These are phyloP conservation scores for Elymus sibiricus DNA, from an alignment of 176 grass and related monocot species.

Conservation along the genomic window DNA sequence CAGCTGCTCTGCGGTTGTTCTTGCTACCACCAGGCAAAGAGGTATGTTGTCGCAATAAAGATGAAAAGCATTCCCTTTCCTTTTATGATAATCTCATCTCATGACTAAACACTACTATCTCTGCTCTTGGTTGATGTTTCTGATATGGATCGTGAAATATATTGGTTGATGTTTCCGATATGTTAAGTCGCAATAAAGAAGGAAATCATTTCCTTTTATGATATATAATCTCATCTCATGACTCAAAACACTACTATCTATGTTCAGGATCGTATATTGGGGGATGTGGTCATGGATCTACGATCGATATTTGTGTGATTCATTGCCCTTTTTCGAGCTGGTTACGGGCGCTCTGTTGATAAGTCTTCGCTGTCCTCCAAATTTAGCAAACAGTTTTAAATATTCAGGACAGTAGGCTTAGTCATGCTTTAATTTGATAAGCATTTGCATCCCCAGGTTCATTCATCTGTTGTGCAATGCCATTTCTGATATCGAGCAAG, in stretches of 20 bases:
- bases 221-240: background rate
- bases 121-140: background rate
- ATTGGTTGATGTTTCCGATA: too few species aligned
- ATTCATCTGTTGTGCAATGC: background rate
- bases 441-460: background rate
- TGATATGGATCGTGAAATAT: background rate
- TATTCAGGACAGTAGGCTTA: background rate
- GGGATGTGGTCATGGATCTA: background rate
- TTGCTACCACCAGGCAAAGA: conserved; percentile 4
- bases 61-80: background rate
- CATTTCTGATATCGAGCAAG: background rate
- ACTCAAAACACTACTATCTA: too few species aligned
- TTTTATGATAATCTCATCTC: background rate
- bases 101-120: background rate
- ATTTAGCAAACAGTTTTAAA: background rate
- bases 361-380: background rate
- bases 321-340: background rate
- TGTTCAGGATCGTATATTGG: background rate
- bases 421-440: background rate
- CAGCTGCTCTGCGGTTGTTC: background rate
- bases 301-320: background rate
- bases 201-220: background rate
- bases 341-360: background rate
- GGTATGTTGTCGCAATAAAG: background rate
- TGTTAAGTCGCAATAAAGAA: background rate